Percentiles rank a stretch among this genome's conserved stretches.
phyloP scores from a whole-genome alignment of 352 stramenopile genomes.

The Phytophthora pinifolia region DNA sequence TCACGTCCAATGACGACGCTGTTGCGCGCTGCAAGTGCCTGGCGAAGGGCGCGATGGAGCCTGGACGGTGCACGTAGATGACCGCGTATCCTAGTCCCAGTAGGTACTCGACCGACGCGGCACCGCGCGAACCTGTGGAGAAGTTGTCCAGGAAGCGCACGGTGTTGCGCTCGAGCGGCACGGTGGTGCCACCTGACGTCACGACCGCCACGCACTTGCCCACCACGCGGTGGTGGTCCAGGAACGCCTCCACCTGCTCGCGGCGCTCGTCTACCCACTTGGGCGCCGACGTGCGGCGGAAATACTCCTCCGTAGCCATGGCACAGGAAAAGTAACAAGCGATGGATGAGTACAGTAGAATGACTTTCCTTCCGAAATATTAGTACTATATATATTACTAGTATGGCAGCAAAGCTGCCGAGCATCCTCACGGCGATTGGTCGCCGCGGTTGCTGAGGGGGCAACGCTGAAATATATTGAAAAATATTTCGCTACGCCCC shows the following conservation, averaged over 20 bases:
- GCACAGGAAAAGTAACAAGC: too few species aligned
- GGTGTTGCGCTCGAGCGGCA: slow-evolving; percentile 94
- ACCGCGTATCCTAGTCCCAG: slow-evolving; percentile 94
- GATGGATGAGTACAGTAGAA: too few species aligned
- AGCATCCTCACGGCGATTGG: too few species aligned
- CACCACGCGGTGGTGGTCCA: slow-evolving; percentile 62
- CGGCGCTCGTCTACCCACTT: slow-evolving; percentile 33
- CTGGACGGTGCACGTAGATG: slow-evolving; percentile 94
- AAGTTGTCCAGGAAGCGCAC: slow-evolving; percentile 99
- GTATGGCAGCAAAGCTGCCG: too few species aligned
- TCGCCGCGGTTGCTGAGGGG: too few species aligned
- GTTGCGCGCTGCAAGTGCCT: slow-evolving; percentile 65
- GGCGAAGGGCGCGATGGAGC: slow-evolving; percentile 85
- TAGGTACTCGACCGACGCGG: slow-evolving; percentile 89
- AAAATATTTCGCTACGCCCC: too few species aligned
- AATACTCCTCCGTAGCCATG: slow-evolving; percentile 62
- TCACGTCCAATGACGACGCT: slow-evolving; percentile 58
- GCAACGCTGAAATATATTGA: too few species aligned
- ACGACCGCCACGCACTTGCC: slow-evolving; percentile 92
- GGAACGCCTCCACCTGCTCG: slow-evolving; percentile 53
- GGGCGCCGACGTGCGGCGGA: slow-evolving; percentile 46
- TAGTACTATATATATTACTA: too few species aligned
- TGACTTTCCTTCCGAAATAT: too few species aligned
- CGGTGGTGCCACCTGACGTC: slow-evolving; percentile 94
- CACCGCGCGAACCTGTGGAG: slow-evolving; percentile 92